Evolutionary conservation across 2,329 filamentous ascomycete genomes (phyloP).

Genomic region (Tolypocladium guangdongense): DNA sequence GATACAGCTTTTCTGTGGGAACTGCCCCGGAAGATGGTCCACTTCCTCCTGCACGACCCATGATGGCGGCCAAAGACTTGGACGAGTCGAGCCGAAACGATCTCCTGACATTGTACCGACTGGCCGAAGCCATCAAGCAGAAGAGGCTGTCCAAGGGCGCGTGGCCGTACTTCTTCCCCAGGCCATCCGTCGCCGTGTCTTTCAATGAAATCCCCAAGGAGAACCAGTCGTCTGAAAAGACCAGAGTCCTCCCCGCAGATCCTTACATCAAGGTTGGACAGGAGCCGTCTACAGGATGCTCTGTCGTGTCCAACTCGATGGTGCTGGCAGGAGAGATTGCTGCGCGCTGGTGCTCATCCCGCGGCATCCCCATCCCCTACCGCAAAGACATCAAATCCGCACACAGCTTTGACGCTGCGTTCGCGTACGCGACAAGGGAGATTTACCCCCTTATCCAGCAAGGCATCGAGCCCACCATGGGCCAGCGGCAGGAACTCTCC

Average conservation of each 20-base stretch:
- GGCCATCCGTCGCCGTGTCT: constrained; percentile 31
- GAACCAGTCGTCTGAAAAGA: constrained; percentile 1
- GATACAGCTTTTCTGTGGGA: constrained; percentile 19
- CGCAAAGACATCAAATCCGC: constrained; percentile 34
- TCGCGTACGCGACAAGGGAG: constrained; percentile 24
- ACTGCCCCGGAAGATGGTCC: constrained; percentile 7
- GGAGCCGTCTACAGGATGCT: constrained; percentile 18
- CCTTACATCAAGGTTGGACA: constrained; percentile 35
- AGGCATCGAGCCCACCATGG: constrained; percentile 21
- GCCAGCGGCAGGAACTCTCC: constrained; percentile 17
- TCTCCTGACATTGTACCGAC: constrained; percentile 33
- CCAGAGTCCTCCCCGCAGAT: constrained; percentile 28
- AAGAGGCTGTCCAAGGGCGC: constrained; percentile 35
- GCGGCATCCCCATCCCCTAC: constrained; percentile 49
- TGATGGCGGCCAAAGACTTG: constrained; percentile 33
- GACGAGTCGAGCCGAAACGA: constrained; percentile 30
- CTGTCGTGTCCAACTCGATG: constrained; percentile 37
- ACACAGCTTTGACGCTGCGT: constrained; percentile 22
- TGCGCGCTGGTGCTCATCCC: constrained; percentile 47
- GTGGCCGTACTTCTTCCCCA: constrained; percentile 34
- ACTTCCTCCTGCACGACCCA: constrained; percentile 24
- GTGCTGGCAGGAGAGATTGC: constrained; percentile 50
- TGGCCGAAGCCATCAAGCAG: constrained; percentile 34
- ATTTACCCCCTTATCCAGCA: constrained; percentile 21
- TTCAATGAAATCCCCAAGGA: constrained; percentile 23